A percentile compares a stretch with the other conserved stretches of the same genome.
phyloP scores from a whole-genome alignment of 805 yeast genomes.

The Cyberlindnera mycetangii region DNA sequence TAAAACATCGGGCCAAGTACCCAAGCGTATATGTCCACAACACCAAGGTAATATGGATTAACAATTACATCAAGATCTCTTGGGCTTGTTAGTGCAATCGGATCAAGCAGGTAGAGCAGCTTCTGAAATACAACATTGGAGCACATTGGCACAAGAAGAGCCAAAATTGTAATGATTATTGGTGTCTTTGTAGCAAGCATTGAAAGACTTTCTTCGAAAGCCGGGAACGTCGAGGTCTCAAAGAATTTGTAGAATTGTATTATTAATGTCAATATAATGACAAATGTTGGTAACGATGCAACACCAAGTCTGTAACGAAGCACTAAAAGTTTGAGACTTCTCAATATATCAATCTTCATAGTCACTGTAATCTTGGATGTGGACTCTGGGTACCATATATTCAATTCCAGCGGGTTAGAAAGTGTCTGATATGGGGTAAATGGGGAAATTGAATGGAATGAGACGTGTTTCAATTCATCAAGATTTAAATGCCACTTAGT shows the following conservation, averaged over 20 bases:
- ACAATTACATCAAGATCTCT: conserved; percentile 41
- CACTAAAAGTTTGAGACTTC: conserved; percentile 65
- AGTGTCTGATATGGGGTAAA: conserved; percentile 49
- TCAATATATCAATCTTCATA: conserved; percentile 48
- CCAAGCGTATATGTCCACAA: conserved; percentile 54
- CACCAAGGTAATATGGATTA: conserved; percentile 66
- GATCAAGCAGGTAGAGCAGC: conserved; percentile 47
- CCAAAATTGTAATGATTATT: conserved; percentile 26
- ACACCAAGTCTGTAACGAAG: conserved; percentile 75
- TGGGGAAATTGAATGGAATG: conserved; percentile 67
- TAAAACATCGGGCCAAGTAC: conserved; percentile 58
- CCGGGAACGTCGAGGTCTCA: conserved; percentile 37
- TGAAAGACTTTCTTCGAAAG: conserved; percentile 45
- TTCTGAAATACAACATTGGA: conserved; percentile 35
- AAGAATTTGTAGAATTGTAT: conserved; percentile 52
- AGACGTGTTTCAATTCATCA: conserved; percentile 35
- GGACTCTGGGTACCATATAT: conserved; percentile 43
- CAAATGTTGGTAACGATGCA: conserved; percentile 64
- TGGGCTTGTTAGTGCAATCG: conserved; percentile 47
- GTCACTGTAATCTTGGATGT: conserved; percentile 16
- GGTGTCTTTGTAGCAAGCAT: conserved; percentile 32
- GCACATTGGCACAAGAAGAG: conserved; percentile 38
- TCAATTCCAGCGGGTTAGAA: conserved; percentile 35
- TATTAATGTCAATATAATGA: conserved; percentile 48
- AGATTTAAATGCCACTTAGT: conserved; percentile 74